These are phyloP conservation scores for Persicaria tinctoria DNA, from an alignment of 148 eudicot species.

Conservation along the genomic window DNA sequence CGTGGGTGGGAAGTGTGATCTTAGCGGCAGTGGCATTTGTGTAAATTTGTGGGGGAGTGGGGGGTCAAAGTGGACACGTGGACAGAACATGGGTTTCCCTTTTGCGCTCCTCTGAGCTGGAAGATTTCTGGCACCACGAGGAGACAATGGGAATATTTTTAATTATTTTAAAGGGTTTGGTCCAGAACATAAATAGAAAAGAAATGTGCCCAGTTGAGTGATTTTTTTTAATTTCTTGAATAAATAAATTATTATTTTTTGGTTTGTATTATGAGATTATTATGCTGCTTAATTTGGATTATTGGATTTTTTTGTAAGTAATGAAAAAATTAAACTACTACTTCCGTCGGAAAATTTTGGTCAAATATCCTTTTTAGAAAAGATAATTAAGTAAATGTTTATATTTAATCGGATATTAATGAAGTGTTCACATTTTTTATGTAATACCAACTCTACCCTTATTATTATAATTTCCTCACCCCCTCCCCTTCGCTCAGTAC, in stretches of 20 bases:
- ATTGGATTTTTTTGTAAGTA: background rate
- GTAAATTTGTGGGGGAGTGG: constrained; percentile 17
- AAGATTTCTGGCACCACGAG: constrained; percentile 4
- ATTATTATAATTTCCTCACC: too few relatives aligned
- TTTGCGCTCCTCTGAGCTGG: constrained; percentile 9
- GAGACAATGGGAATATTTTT: background rate
- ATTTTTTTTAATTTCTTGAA: background rate
- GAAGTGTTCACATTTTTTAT: too few relatives aligned
- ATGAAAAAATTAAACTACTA: too few relatives aligned
- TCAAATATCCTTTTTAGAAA: too few relatives aligned
- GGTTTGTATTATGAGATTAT: background rate
- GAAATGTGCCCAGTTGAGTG: constrained; percentile 1
- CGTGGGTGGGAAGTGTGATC: constrained; percentile 22
- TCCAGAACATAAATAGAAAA: constrained; percentile 8
- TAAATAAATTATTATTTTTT: constrained; percentile 1
- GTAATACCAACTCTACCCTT: too few relatives aligned
- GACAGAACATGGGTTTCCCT: constrained; percentile 4
- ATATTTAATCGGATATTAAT: too few relatives aligned
- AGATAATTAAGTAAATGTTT: too few relatives aligned
- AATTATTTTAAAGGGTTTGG: background rate
- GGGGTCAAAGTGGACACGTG: constrained; percentile 7
- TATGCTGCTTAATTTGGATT: background rate
- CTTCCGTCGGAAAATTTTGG: too few relatives aligned
- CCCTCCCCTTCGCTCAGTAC: too few relatives aligned
- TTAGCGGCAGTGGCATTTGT: constrained; percentile 25